Base-by-base conservation (phyloP, 257 asterid genomes). In the Phtheirospermum japonicum region DNA sequence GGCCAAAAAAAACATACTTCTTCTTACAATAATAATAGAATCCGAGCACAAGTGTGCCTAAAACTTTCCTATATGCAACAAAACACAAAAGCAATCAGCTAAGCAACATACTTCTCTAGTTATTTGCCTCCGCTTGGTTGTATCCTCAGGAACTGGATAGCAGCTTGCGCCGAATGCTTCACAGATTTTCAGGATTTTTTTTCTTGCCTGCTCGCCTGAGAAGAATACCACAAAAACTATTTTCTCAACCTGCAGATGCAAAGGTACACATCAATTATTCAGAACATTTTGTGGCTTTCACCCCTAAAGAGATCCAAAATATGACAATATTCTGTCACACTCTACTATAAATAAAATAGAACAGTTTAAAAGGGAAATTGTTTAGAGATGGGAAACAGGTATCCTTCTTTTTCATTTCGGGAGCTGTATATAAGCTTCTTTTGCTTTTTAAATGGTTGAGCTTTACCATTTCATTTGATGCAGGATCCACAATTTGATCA, bases 131-230 rank as follows among this genome's bases (percentile, higher is more conserved):
- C 95, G 75, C 70, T 84, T 93, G 69, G 77, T 82, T 46, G 74
- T 55, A 57, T 93, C 96, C 75, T 93, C 96, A 4, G 97, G 97
- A 72, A 90, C 90, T 56, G 99, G 99, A 69, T 85, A 93, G 87
- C 97, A 93, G 71, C 80, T 93, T 53, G 97, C 97, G 48, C 89
- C 95, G 78, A 89, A 93, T 49, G 99, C 96, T 60, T 93, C 99
- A 77, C 99, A 93, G 67, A 93, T 93, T 84, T 85, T 93, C 60
- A 87, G 72, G 64, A 90, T 85, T 80, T 93, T 93, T 59, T 80
- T 81, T 68, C 96, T 89, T 43, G 95, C 99, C 71, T 90, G 99
- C 83, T 90, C 99, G 9, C 99, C 96, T 40, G 99, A 93, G 90
- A 87, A 93, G 93, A 90, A 93, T 57, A 90, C 94, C 63, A 93